Percentiles rank a stretch among this genome's conserved stretches.
Evolutionary conservation across 2,329 filamentous ascomycete species (phyloP).

Genomic region (Aspergillus chevalieri): DNA sequence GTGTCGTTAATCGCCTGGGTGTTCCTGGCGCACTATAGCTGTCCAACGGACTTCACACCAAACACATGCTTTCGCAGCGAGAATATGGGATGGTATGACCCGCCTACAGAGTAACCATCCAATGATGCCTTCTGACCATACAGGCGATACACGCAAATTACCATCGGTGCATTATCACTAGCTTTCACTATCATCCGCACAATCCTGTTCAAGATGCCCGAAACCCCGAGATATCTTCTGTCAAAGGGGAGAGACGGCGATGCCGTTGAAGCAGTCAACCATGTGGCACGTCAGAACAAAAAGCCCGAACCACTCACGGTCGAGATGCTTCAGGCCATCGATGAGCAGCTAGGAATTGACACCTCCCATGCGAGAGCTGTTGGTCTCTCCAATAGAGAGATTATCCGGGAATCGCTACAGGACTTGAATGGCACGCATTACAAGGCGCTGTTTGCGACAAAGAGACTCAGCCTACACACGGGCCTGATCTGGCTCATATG

Average conservation of each 20-base stretch:
- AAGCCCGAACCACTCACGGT: conserved; percentile 24
- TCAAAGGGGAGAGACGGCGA: conserved; percentile 36
- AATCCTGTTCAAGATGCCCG: conserved; percentile 23
- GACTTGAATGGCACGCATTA: conserved; percentile 24
- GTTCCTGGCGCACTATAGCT: conserved; percentile 24
- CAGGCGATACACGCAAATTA: conserved; percentile 23
- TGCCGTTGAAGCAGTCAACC: conserved; percentile 45
- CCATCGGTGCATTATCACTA: conserved; percentile 19
- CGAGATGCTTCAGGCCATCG: conserved; percentile 26
- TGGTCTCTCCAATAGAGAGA: conserved; percentile 17
- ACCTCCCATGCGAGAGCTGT: neutral
- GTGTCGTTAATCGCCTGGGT: conserved; percentile 25
- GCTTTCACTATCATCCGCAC: conserved; percentile 21
- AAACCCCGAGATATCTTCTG: conserved; percentile 24
- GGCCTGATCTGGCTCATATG: conserved; percentile 38
- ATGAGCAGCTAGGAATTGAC: conserved; percentile 11
- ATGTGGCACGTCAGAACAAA: conserved; percentile 21
- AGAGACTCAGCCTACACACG: conserved; percentile 22
- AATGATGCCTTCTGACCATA: neutral
- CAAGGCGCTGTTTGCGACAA: conserved; percentile 21
- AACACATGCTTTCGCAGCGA: conserved; percentile 15
- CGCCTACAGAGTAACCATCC: neutral
- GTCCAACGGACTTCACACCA: conserved; percentile 17
- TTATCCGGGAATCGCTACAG: conserved; percentile 24
- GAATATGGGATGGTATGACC: conserved; percentile 25